Conservation (phyloP, 164 flowering plant genomes). For the Stephania yunnanensis region DNA sequence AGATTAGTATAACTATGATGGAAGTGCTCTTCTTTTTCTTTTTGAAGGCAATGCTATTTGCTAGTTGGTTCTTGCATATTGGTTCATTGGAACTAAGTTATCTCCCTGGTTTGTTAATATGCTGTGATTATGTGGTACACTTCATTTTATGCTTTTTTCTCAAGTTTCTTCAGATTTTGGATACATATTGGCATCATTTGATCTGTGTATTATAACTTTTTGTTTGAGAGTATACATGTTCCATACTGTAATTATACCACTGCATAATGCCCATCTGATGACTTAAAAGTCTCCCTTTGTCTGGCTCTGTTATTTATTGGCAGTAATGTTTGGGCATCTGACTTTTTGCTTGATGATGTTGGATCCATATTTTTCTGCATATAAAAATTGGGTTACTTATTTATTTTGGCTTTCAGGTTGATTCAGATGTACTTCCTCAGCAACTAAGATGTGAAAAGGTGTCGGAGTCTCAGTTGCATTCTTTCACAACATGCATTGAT, state of each 20-base stretch:
- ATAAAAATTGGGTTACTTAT: not conserved
- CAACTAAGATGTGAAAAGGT: conserved; percentile 33
- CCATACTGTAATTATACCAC: not conserved
- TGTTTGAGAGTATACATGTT: not conserved
- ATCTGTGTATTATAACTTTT: not conserved
- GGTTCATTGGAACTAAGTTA: not conserved
- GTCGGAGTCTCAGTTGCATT: conserved; percentile 30
- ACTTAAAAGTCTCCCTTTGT: too few species aligned
- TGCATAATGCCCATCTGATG: too few species aligned
- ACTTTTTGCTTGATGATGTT: not conserved
- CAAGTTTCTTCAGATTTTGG: not conserved
- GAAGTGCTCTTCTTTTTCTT: not conserved
- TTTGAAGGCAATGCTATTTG: not conserved
- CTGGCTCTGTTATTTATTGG: not conserved
- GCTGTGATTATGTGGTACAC: not conserved
- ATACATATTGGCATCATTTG: too few species aligned
- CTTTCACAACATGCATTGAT: conserved; percentile 14
- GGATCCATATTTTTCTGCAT: not conserved
- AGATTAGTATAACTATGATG: not conserved
- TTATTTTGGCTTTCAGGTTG: conserved; percentile 31
- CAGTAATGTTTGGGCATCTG: not conserved
- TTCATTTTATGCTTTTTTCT: not conserved
- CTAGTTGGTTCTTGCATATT: not conserved
- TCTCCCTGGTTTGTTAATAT: not conserved
- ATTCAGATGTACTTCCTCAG: conserved; percentile 42